Percentiles rank a stretch among this genome's conserved stretches.
These are phyloP conservation scores for Heliocybe sulcata DNA, from an alignment of 1,284 basidiomycete genomes.

Conservation along the genomic window DNA sequence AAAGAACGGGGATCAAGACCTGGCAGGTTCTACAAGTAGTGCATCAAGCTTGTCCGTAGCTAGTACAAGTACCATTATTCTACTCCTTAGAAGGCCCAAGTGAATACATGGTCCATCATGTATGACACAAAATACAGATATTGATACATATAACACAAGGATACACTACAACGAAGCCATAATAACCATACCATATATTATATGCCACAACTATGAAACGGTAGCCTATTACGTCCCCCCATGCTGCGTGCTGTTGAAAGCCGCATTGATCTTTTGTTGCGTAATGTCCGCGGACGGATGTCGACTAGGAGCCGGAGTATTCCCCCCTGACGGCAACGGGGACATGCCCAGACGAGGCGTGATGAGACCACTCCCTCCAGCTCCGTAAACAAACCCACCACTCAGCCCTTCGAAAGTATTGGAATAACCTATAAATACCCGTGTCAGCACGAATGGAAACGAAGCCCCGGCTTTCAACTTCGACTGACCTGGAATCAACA, in stretches of 20 bases:
- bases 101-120: not conserved
- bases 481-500: constrained; percentile 65
- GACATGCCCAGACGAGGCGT: constrained; percentile 37
- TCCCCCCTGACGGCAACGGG: constrained; percentile 27
- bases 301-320: constrained; percentile 19
- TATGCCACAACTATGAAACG: not conserved
- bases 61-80: no score
- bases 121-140: not conserved
- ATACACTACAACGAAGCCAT: not conserved
- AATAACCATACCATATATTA: not conserved
- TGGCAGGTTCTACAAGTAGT: no score
- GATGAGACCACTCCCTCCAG: constrained; percentile 70
- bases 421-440: constrained; percentile 50
- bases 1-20: no score
- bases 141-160: not conserved
- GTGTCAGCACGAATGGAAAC: constrained; percentile 2
- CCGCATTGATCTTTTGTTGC: constrained; percentile 17
- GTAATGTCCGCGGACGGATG: constrained; percentile 10
- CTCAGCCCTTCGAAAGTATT: constrained; percentile 72
- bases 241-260: constrained; percentile 12
- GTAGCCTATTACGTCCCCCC: not conserved
- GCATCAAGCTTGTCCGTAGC: no score
- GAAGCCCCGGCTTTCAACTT: constrained; percentile 4
- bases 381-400: constrained; percentile 76
- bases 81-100: no score